Base-by-base conservation (phyloP, 805 yeast species). In the Cyberlindnera galapagoensis region DNA sequence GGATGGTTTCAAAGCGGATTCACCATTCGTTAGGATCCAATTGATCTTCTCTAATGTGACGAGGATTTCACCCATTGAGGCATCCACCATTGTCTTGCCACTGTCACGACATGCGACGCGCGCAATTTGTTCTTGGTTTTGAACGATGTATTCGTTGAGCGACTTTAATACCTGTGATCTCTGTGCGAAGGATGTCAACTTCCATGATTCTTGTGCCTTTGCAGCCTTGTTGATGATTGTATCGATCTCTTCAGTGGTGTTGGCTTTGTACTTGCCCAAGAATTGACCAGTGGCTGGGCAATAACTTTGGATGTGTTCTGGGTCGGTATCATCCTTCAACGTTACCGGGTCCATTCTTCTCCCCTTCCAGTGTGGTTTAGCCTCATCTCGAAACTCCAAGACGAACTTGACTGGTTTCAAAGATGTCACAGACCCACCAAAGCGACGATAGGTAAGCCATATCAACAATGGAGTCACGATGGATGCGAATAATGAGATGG, bases 271-370 rank as follows among this genome's bases (percentile, higher is more conserved):
- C 15, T 76, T 67, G 1, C 95, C 97, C 43, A 90, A 63, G 40
- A 63, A 77, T 58, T 86, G 96, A 21, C 96, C 94, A 0, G 97
- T 92, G 0, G 97, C 96, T 4, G 98, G 98, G 60, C 98, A 90
- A 55, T 84, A 81, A 39, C 88, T 75, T 51, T 85, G 88, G 40
- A 90, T 83, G 42, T 59, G 65, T 14, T 62, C 66, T 3, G 90
- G 83, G 33, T 81, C 87, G 16, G 69, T 71, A 3, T 70, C 68
- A 35, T 74, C 72, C 28, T 62, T 61, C 4, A 84, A 65, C 10
- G 75, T 62, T 10, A 80, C 70, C 0, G 86, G 79, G 32, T 73
- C 71, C 21, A 85, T 63, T 32, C 95, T 64, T 47, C 76, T 80
- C 6, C 95, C 95, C 56, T 87, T 87, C 96, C 96, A 88, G 52